phyloP scores from a whole-genome alignment of 202 grass and related monocot genomes.

The Carex arenaria region DNA sequence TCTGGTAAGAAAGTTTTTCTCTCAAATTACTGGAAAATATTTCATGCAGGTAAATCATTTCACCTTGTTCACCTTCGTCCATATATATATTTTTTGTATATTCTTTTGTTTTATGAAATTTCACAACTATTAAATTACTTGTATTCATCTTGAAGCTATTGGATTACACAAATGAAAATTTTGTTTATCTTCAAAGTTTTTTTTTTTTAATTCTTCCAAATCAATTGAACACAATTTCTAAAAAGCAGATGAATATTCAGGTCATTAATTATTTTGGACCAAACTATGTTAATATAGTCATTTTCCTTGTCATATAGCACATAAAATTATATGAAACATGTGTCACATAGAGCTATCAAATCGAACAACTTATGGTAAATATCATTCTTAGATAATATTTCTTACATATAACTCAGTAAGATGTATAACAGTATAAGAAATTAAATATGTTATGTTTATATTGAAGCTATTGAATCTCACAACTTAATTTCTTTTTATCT shows the following conservation, averaged over 20 bases:
- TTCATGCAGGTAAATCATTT: conserved; percentile 1
- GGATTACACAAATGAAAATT: not conserved
- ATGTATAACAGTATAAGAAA: not conserved
- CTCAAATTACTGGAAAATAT: not conserved
- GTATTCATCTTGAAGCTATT: not conserved
- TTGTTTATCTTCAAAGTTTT: not conserved
- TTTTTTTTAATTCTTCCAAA: too few relatives aligned
- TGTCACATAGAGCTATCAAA: not conserved
- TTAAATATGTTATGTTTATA: too few relatives aligned
- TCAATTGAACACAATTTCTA: not conserved
- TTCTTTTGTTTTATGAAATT: not conserved
- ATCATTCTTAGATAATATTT: not conserved
- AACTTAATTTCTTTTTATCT: not conserved
- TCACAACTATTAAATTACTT: not conserved
- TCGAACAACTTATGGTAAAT: not conserved
- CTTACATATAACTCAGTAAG: not conserved
- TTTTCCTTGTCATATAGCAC: not conserved
- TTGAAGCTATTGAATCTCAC: not conserved
- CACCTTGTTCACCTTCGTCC: not conserved
- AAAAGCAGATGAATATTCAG: not conserved
- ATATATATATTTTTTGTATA: not conserved
- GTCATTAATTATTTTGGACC: too few relatives aligned
- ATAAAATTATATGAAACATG: not conserved
- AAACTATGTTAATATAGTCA: too few relatives aligned
- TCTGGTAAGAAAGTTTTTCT: not conserved